Percentiles rank a stretch among this genome's conserved stretches.
Conservation (phyloP, 73 alveolate species). For the Blepharisma japonicum region DNA sequence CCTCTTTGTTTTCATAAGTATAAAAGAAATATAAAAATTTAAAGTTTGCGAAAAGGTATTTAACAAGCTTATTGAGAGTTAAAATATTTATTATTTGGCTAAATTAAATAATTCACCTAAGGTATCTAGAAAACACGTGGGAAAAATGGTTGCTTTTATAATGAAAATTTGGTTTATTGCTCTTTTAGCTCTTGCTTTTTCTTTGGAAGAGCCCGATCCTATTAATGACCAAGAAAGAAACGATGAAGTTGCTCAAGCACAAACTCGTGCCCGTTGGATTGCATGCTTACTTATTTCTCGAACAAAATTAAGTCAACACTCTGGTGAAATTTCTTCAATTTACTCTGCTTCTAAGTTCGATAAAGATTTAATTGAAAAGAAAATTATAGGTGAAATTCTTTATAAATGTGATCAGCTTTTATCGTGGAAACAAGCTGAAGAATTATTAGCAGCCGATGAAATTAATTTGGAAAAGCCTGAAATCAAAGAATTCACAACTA, state of each 20-base stretch:
- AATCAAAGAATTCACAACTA: too few species aligned
- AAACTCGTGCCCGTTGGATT: not conserved
- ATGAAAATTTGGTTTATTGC: not conserved
- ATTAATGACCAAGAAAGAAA: constrained; percentile 14
- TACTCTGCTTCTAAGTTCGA: too few species aligned
- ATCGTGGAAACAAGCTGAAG: constrained; percentile 20
- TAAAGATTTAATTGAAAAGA: not conserved
- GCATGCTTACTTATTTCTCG: not conserved
- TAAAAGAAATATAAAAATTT: too few species aligned
- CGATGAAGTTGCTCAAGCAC: constrained; percentile 32
- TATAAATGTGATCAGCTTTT: not conserved
- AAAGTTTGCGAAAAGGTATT: too few species aligned
- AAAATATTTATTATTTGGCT: too few species aligned
- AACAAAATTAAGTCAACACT: not conserved
- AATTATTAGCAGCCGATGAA: not conserved
- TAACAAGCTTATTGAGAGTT: too few species aligned
- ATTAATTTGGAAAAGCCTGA: too few species aligned
- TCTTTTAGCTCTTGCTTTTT: not conserved
- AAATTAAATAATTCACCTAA: too few species aligned
- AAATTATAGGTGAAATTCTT: not conserved
- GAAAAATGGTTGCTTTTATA: too few species aligned
- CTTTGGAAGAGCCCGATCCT: constrained; percentile 2
- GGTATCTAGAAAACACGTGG: too few species aligned
- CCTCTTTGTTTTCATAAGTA: too few species aligned
- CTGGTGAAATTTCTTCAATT: not conserved